These are phyloP conservation scores for Didymosphaeria variabile DNA, from an alignment of 2,329 filamentous ascomycete species.

Conservation along the genomic window DNA sequence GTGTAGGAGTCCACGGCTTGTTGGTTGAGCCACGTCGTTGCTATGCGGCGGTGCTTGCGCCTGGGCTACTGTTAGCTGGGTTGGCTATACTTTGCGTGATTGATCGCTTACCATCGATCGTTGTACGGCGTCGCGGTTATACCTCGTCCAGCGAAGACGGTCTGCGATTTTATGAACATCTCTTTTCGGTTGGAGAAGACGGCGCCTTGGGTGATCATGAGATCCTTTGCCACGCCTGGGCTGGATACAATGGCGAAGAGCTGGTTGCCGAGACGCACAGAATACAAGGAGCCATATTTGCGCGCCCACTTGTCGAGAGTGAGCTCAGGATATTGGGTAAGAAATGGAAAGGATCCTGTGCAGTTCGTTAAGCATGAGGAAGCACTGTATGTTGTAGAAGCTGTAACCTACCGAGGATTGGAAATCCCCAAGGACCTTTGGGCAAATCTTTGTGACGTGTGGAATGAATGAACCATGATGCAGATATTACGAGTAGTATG, in stretches of 20 bases:
- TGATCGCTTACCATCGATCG: conserved; percentile 15
- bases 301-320: conserved; percentile 24
- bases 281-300: conserved; percentile 21
- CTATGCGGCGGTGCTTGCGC: conserved; percentile 27
- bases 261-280: conserved; percentile 20
- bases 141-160: conserved; percentile 18
- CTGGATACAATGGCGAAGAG: conserved; percentile 24
- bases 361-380: background rate
- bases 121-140: conserved; percentile 20
- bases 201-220: conserved; percentile 21
- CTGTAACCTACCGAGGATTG: conserved; percentile 14
- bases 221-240: conserved; percentile 21
- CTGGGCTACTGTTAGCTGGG: background rate
- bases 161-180: conserved; percentile 25
- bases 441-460: conserved; percentile 3
- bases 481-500: background rate
- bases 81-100: background rate
- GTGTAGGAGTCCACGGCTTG: conserved; percentile 26
- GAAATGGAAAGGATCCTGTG: conserved; percentile 20
- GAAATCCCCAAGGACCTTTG: conserved; percentile 15
- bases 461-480: background rate
- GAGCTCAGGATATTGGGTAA: conserved; percentile 22
- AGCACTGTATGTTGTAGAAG: background rate
- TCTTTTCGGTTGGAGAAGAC: conserved; percentile 23
- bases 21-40: conserved; percentile 24